A percentile compares a stretch with the other conserved stretches of the same genome.
These are phyloP conservation scores for Ophiostoma sp. DNA, from an alignment of 2,329 filamentous ascomycete species.

Conservation along the genomic window DNA sequence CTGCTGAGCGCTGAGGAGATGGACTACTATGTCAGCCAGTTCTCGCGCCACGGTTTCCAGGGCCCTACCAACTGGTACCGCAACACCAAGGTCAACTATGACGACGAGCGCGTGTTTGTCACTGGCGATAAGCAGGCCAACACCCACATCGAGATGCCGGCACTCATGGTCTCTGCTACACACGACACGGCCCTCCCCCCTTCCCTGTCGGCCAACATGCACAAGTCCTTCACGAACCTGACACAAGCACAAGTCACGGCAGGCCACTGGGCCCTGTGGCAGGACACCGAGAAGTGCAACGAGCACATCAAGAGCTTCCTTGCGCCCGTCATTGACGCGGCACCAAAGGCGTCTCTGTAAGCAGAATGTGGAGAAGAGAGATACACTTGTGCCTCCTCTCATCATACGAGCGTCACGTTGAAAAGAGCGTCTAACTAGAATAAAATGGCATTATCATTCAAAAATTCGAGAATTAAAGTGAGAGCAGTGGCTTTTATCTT, in stretches of 20 bases:
- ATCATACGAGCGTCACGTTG: not conserved
- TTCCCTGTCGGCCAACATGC: slow-evolving; percentile 67
- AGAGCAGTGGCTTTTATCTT: not conserved
- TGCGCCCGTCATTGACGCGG: slow-evolving; percentile 41
- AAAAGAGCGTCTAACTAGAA: not conserved
- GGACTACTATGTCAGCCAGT: slow-evolving; percentile 71
- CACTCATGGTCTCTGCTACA: slow-evolving; percentile 68
- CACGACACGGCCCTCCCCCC: slow-evolving; percentile 69
- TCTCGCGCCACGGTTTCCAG: slow-evolving; percentile 64
- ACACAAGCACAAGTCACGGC: slow-evolving; percentile 61
- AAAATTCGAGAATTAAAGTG: not conserved
- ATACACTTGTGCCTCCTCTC: not conserved
- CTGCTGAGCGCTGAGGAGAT: slow-evolving; percentile 65
- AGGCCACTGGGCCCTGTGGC: slow-evolving; percentile 77
- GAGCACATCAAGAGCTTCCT: slow-evolving; percentile 62
- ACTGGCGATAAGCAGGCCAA: slow-evolving; percentile 45
- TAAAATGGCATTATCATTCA: not conserved
- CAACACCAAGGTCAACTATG: slow-evolving; percentile 63
- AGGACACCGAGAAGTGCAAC: slow-evolving; percentile 68
- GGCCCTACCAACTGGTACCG: slow-evolving; percentile 90
- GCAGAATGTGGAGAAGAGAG: not conserved
- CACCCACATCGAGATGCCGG: slow-evolving; percentile 52
- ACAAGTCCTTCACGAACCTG: slow-evolving; percentile 58
- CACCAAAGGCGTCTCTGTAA: slow-evolving; percentile 35
- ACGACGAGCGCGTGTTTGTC: slow-evolving; percentile 63